phyloP scores from a whole-genome alignment of 2,329 filamentous ascomycete genomes.

The Thielaviopsis musarum region DNA sequence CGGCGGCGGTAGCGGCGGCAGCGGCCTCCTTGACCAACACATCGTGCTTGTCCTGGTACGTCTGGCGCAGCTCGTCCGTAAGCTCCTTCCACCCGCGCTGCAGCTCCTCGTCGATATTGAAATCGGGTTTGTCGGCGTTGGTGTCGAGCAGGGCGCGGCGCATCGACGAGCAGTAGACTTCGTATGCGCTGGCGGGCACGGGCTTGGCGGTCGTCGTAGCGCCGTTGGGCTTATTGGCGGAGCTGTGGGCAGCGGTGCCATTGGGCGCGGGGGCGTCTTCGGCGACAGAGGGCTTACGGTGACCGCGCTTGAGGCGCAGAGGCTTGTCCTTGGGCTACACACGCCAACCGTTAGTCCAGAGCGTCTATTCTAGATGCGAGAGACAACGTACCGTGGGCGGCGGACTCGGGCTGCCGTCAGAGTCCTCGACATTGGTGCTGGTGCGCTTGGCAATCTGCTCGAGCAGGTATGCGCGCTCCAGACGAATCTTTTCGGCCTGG shows the following conservation, averaged over 20 bases:
- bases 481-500: constrained; percentile 77
- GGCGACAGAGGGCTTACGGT: constrained; percentile 41
- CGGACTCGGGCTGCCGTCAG: constrained; percentile 63
- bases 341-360: constrained; percentile 8
- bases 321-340: constrained; percentile 60
- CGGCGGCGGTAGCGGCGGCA: constrained; percentile 3
- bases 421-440: constrained; percentile 59
- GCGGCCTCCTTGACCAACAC: constrained; percentile 23
- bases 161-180: constrained; percentile 36
- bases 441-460: constrained; percentile 60
- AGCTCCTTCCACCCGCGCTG: constrained; percentile 38
- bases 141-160: constrained; percentile 29
- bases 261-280: constrained; percentile 20
- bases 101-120: constrained; percentile 37
- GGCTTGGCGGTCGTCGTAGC: constrained; percentile 23
- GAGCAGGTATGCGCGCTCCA: constrained; percentile 63
- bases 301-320: constrained; percentile 55
- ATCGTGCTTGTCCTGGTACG: constrained; percentile 28
- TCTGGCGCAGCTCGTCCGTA: constrained; percentile 30
- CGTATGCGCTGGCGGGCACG: constrained; percentile 32
- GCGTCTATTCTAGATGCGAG: constrained; percentile 6
- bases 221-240: constrained; percentile 29
- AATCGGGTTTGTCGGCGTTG: constrained; percentile 21
- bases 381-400: constrained; percentile 49
- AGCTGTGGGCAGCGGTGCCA: constrained; percentile 22